phyloP scores from a whole-genome alignment of 345 rosid species.

The Murraya koenigii region DNA sequence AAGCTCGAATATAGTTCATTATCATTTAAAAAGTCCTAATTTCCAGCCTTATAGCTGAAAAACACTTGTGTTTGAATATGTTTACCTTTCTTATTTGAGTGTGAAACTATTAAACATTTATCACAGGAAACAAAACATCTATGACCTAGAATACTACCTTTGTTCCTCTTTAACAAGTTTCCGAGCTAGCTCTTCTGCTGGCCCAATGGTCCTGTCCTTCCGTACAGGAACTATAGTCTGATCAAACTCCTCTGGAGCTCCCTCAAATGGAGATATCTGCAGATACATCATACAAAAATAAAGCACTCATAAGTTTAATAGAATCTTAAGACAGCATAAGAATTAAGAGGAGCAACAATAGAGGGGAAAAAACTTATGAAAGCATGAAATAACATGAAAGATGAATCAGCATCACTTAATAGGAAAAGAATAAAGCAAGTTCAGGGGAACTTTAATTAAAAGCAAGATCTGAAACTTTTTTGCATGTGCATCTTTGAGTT shows the following conservation, averaged over 20 bases:
- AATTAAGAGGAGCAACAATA: not conserved
- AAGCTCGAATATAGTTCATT: not conserved
- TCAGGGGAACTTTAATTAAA: not conserved
- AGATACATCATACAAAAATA: not conserved
- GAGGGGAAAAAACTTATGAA: not conserved
- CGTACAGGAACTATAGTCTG: conserved; percentile 69
- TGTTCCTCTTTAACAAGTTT: conserved; percentile 77
- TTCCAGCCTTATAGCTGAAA: not conserved
- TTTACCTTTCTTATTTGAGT: not conserved
- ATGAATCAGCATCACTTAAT: not conserved
- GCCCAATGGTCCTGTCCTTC: conserved; percentile 60
- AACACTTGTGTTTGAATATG: not conserved
- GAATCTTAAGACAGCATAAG: not conserved
- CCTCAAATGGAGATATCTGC: conserved; percentile 79
- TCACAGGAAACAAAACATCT: not conserved
- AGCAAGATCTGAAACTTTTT: not conserved
- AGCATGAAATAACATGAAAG: not conserved
- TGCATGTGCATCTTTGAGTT: not conserved
- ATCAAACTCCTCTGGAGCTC: conserved; percentile 91
- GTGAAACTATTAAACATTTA: not conserved
- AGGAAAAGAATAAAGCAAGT: too few species aligned
- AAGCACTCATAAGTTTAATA: conserved; percentile 1
- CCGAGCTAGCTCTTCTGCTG: conserved; percentile 51
- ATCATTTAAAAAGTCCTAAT: too few species aligned
- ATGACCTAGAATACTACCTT: conserved; percentile 38